These are phyloP conservation scores for Leccinum variicolor DNA, from an alignment of 768 basidiomycete genomes.

Conservation along the genomic window DNA sequence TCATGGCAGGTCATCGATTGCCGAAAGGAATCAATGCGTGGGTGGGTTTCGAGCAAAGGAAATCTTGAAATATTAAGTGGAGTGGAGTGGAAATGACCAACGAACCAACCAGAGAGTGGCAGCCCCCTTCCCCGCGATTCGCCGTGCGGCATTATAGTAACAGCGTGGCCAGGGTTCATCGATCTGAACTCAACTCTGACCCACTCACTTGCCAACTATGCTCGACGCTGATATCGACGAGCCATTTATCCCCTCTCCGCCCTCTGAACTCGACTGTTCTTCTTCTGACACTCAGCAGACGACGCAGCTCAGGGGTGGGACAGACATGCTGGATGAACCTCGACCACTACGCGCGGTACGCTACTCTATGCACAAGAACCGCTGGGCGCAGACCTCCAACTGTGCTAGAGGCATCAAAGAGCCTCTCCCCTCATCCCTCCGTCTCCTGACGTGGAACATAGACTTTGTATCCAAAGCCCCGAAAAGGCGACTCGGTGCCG, in stretches of 20 bases:
- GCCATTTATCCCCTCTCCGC: slow-evolving; percentile 28
- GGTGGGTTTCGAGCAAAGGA: slow-evolving; percentile 6
- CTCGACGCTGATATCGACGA: slow-evolving; percentile 28
- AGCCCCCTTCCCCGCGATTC: slow-evolving; percentile 6
- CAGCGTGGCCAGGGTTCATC: slow-evolving; percentile 8
- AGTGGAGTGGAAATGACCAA: neutral
- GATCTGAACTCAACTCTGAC: slow-evolving; percentile 6
- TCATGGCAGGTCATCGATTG: slow-evolving; percentile 23
- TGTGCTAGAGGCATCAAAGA: slow-evolving; percentile 34
- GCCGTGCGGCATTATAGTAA: slow-evolving; percentile 6
- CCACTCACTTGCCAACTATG: slow-evolving; percentile 18
- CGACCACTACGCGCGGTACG: slow-evolving; percentile 31
- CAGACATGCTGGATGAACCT: slow-evolving; percentile 24
- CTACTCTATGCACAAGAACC: slow-evolving; percentile 29
- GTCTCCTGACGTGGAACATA: slow-evolving; percentile 72
- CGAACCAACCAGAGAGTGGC: slow-evolving; percentile 1
- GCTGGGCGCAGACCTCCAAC: slow-evolving; percentile 33
- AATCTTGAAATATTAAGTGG: slow-evolving; percentile 14
- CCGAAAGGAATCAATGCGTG: slow-evolving; percentile 8
- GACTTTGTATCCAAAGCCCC: slow-evolving; percentile 41
- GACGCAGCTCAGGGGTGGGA: slow-evolving; percentile 11
- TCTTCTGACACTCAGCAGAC: slow-evolving; percentile 29
- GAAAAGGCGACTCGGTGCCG: slow-evolving; percentile 43
- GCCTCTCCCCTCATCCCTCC: slow-evolving; percentile 42
- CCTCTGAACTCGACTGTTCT: slow-evolving; percentile 23